Conservation (phyloP, 805 yeast species). For the Kuraishia borneana region DNA sequence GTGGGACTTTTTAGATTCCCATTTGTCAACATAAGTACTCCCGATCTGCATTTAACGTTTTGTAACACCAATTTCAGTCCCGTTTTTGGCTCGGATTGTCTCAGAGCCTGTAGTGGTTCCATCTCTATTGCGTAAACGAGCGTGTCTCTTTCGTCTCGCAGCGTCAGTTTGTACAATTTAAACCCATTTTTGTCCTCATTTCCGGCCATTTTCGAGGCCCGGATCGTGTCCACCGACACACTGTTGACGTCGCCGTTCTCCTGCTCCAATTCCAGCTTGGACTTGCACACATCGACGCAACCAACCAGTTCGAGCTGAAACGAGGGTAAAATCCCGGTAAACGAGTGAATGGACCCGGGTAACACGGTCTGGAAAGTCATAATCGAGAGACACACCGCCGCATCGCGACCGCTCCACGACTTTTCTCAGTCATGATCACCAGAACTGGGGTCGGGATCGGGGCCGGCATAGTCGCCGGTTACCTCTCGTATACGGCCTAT, state of each 20-base stretch:
- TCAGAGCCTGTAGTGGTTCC: conserved; percentile 26
- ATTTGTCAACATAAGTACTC: conserved; percentile 19
- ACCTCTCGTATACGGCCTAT: conserved; percentile 56
- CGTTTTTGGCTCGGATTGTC: not conserved
- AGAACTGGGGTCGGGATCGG: too few species aligned
- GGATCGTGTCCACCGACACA: not conserved
- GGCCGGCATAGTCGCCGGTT: conserved; percentile 38
- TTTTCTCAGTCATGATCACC: too few species aligned
- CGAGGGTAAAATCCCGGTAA: too few species aligned
- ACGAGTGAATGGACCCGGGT: too few species aligned
- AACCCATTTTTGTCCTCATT: not conserved
- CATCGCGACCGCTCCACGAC: too few species aligned
- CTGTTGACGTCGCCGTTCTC: not conserved
- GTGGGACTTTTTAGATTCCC: conserved; percentile 49
- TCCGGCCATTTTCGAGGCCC: not conserved
- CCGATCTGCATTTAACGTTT: not conserved
- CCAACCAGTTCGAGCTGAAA: not conserved
- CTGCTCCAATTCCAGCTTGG: not conserved
- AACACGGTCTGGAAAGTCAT: too few species aligned
- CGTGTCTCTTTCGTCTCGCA: conserved; percentile 43
- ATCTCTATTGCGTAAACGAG: conserved; percentile 47
- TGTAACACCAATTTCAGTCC: not conserved
- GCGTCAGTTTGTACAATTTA: conserved; percentile 34
- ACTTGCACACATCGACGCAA: not conserved
- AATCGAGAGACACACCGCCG: too few species aligned